A percentile compares a stretch with the other conserved stretches of the same genome.
Evolutionary conservation across 257 asterid species (phyloP).

Genomic region (Avicennia marina): DNA sequence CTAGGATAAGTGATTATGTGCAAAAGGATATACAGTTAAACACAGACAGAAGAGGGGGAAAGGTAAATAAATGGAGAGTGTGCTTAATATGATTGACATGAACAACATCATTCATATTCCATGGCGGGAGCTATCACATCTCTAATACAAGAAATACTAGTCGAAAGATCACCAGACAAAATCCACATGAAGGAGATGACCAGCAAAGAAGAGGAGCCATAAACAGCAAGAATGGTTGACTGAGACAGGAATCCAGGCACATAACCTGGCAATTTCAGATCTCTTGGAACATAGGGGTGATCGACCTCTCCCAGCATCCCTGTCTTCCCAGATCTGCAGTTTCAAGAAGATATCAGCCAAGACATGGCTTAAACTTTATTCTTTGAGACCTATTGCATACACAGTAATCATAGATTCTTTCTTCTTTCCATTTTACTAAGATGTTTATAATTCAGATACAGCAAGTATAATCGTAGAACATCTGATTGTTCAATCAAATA

Average conservation of each 20-base stretch:
- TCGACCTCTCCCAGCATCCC: slow-evolving; percentile 29
- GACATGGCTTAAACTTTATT: background rate
- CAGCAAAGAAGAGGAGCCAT: slow-evolving; percentile 47
- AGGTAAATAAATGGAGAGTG: too few relatives aligned
- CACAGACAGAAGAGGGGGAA: too few relatives aligned
- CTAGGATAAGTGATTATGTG: too few relatives aligned
- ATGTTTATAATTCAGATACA: background rate
- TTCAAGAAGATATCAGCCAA: background rate
- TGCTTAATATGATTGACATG: too few relatives aligned
- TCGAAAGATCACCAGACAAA: slow-evolving; percentile 68
- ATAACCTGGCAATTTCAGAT: slow-evolving; percentile 60
- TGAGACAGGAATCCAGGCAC: slow-evolving; percentile 62
- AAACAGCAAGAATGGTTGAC: slow-evolving; percentile 51
- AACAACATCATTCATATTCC: too few relatives aligned
- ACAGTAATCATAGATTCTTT: background rate
- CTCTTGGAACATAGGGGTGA: slow-evolving; percentile 72
- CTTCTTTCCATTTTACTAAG: background rate
- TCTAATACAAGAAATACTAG: too few relatives aligned
- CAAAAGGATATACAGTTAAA: too few relatives aligned
- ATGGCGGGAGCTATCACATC: too few relatives aligned
- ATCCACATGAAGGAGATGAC: slow-evolving; percentile 72
- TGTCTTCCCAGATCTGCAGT: slow-evolving; percentile 31
- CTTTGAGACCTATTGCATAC: background rate
- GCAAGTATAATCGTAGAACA: background rate
- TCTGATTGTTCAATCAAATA: background rate